These are phyloP conservation scores for Achlya hypogyna DNA, from an alignment of 352 stramenopile species.

Conservation along the genomic window DNA sequence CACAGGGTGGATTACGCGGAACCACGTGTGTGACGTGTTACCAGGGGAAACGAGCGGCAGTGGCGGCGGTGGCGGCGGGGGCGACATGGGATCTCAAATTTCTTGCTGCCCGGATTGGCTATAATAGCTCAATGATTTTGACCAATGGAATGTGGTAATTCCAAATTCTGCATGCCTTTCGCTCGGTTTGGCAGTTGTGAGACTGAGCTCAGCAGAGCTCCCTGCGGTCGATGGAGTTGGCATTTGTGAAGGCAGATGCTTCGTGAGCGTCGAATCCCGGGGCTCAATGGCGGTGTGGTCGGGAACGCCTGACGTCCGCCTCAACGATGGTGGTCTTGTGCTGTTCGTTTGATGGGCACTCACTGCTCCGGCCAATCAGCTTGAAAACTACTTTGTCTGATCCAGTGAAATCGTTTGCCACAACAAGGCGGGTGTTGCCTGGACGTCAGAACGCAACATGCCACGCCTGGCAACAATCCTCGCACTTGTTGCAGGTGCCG, in stretches of 20 bases:
- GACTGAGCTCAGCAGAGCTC: background rate
- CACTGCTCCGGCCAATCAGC: too few relatives aligned
- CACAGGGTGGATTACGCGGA: slow-evolving; percentile 12
- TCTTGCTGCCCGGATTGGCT: background rate
- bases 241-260: background rate
- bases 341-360: too few relatives aligned
- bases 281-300: too few relatives aligned
- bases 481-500: too few relatives aligned
- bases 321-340: too few relatives aligned
- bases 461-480: too few relatives aligned
- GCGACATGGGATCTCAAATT: background rate
- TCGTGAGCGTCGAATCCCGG: too few relatives aligned
- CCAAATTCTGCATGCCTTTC: background rate
- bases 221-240: background rate
- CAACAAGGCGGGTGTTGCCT: too few relatives aligned
- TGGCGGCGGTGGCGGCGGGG: background rate
- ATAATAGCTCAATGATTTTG: background rate
- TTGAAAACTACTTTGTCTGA: too few relatives aligned
- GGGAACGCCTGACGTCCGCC: too few relatives aligned
- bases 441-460: too few relatives aligned
- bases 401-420: too few relatives aligned
- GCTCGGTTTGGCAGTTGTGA: background rate
- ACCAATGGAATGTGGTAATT: background rate
- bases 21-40: slow-evolving; percentile 10
- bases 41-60: background rate